Base-by-base conservation (phyloP, 768 basidiomycete genomes). In the Chalciporus piperatus region DNA sequence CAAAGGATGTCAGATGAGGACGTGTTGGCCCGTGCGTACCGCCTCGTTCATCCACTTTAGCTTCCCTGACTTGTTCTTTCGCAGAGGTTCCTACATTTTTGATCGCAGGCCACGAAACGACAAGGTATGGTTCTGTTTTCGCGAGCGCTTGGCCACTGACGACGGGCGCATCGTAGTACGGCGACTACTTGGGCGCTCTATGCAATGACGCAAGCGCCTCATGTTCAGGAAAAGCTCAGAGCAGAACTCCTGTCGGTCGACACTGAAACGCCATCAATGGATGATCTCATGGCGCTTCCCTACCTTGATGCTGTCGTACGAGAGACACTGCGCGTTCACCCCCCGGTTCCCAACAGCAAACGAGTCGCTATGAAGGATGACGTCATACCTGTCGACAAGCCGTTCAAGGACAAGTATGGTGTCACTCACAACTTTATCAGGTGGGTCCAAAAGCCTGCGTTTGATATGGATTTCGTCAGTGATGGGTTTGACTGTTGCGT, bases 251-350 rank as follows among this genome's bases (percentile, higher is more conserved):
- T 79, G 8, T 60, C 68, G 0, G 69, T 84, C 11, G 59, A 72
- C 1, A 82, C 79, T 0, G 80, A 85, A 10, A 78, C 68, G 1
- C 86, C 87, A 3, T 74, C 76, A 4, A 87, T 89, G 82, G 87
- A 90, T 28, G 76, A 83, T 28, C 75, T 91, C 1, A 77, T 80
- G 50, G 71, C 76, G 4, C 72, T 92, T 3, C 77, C 84, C 0
- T 89, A 86, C 59, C 80, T 91, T n/a, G 89, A 89, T 55, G 72
- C 72, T 17, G 76, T 86, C 10, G 73, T 85, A 2, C 76, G 79
- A 8, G 86, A 87, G 66, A 79, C 76, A 0, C 64, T 87, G 50
- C 77, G 85, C 0, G 41, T 83, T 1, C 73, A 86, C 52, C 47
- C 82, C 0, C 82, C 83, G 0, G 75, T 85, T 3, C 67, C 75